Evolutionary conservation across 257 asterid genomes (phyloP).

Genomic region (Paulownia fortunei): DNA sequence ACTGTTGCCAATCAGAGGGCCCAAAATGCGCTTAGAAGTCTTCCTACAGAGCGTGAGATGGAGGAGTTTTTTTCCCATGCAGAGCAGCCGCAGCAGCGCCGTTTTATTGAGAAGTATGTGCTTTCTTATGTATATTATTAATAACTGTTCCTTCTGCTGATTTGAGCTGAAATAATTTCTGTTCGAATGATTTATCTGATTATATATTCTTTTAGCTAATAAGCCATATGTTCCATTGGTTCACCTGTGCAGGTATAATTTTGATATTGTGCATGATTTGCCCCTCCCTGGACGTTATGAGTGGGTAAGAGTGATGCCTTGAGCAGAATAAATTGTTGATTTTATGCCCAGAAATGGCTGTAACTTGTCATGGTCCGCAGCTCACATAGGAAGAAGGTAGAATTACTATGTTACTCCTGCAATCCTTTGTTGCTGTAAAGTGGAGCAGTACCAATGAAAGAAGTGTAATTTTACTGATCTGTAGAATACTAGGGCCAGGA

Average conservation of each 20-base stretch:
- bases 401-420: conserved; percentile 30
- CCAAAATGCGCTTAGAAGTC: conserved; percentile 40
- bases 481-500: conserved; percentile 33
- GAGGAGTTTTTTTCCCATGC: conserved; percentile 63
- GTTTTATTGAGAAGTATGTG: conserved; percentile 67
- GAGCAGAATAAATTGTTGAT: conserved; percentile 29
- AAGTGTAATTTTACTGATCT: conserved; percentile 37
- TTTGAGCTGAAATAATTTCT: not conserved
- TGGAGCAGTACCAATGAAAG: conserved; percentile 29
- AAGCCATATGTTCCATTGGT: not conserved
- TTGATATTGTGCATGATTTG: conserved; percentile 47
- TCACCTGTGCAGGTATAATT: conserved; percentile 58
- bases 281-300: conserved; percentile 58
- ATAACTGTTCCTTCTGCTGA: not conserved
- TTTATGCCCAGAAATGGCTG: not conserved
- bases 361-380: conserved; percentile 22
- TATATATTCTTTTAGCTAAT: not conserved
- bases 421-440: conserved; percentile 35
- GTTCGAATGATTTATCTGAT: not conserved
- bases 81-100: conserved; percentile 61
- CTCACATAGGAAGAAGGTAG: conserved; percentile 34
- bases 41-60: conserved; percentile 58
- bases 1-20: conserved; percentile 36
- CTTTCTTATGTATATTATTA: not conserved
- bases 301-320: conserved; percentile 56